These are phyloP conservation scores for Candida vartiovaarae DNA, from an alignment of 805 yeast species.

Conservation along the genomic window DNA sequence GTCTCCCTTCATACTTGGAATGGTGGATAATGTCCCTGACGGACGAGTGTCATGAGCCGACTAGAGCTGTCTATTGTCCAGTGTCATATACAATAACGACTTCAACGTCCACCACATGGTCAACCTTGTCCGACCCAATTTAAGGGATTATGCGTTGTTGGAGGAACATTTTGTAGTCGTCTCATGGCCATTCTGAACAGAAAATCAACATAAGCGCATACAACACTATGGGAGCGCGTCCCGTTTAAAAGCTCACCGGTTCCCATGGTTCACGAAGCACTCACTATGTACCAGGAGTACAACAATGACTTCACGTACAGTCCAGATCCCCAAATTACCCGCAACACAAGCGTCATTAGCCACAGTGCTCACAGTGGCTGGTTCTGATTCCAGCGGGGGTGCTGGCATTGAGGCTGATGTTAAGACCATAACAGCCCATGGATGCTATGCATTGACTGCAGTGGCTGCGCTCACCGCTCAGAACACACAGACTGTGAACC, in stretches of 20 bases:
- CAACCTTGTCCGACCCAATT: no score
- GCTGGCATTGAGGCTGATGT: slow-evolving; percentile 90
- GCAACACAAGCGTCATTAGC: slow-evolving; percentile 1
- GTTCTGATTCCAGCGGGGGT: slow-evolving; percentile 84
- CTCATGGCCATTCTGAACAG: no score
- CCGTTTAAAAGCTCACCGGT: no score
- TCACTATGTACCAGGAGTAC: no score
- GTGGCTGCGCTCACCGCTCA: slow-evolving; percentile 79
- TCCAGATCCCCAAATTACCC: neutral
- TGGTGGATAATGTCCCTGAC: no score
- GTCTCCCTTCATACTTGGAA: no score
- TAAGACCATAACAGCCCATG: slow-evolving; percentile 69
- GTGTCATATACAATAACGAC: no score
- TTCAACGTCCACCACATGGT: no score
- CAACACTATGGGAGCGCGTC: neutral
- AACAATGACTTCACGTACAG: neutral
- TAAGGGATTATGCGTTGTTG: no score
- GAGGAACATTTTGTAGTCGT: neutral
- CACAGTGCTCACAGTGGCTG: slow-evolving; percentile 48
- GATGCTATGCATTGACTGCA: slow-evolving; percentile 71
- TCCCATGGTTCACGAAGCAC: no score
- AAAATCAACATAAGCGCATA: slow-evolving; percentile 1
- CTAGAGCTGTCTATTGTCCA: no score
- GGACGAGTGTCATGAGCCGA: no score
- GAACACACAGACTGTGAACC: slow-evolving; percentile 45